phyloP scores from a whole-genome alignment of 2,329 filamentous ascomycete genomes.

The Cladosporium phlei region DNA sequence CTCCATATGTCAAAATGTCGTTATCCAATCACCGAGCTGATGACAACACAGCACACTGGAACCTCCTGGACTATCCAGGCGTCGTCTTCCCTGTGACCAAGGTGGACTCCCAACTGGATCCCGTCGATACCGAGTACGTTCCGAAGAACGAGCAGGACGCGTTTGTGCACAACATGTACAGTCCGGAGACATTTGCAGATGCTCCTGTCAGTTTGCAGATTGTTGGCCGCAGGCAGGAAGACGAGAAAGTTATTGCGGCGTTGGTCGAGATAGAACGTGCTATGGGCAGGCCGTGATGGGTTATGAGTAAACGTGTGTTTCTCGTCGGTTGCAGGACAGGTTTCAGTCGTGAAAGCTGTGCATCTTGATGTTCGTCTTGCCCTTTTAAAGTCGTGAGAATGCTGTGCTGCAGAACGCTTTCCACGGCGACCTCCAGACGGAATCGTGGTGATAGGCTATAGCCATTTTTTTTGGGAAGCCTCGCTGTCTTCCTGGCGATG shows the following conservation, averaged over 20 bases:
- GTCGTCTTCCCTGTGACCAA: conserved; percentile 51
- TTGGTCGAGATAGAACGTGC: conserved; percentile 43
- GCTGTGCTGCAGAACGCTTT: too few relatives aligned
- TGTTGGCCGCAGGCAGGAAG: conserved; percentile 49
- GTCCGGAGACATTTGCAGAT: conserved; percentile 43
- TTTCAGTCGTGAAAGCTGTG: too few relatives aligned
- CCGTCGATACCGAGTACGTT: conserved; percentile 3
- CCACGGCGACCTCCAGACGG: too few relatives aligned
- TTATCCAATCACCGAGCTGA: background rate
- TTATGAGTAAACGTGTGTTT: too few relatives aligned
- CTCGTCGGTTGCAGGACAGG: too few relatives aligned
- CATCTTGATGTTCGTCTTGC: too few relatives aligned
- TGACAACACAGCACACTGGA: conserved; percentile 56
- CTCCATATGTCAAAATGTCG: too few relatives aligned
- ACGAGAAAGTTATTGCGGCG: conserved; percentile 48
- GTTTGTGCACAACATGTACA: conserved; percentile 53
- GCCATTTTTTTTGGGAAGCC: too few relatives aligned
- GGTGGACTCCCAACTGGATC: conserved; percentile 19
- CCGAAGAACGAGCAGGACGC: conserved; percentile 4
- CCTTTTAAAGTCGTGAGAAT: too few relatives aligned
- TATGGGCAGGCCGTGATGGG: background rate
- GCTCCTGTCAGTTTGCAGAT: conserved; percentile 52
- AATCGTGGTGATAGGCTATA: too few relatives aligned
- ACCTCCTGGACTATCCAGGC: conserved; percentile 57
- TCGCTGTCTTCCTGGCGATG: too few relatives aligned